Base-by-base conservation (phyloP, 2,329 filamentous ascomycete species). In the Trichoderma sp. region DNA sequence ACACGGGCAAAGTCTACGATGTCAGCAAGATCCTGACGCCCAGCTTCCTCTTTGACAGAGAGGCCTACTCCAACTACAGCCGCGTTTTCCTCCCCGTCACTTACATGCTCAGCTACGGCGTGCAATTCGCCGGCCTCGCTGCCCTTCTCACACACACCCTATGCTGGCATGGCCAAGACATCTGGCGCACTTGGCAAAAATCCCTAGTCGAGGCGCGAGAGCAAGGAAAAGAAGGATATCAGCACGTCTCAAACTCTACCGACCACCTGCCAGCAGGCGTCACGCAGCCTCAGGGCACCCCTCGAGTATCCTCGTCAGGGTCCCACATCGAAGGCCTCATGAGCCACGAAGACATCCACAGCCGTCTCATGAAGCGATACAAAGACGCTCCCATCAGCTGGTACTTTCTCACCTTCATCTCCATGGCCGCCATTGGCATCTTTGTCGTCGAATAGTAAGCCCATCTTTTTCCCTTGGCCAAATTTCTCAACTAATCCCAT, bases 71-170 rank as follows among this genome's bases (percentile, higher is more conserved):
- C 59, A 86, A 84, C n/a, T 96, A 96, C 79, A 95, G 92, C 73
- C 88, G 91, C 21, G 91, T 96, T 1, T 97, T 94, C 72, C 81
- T 96, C 10, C 92, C 93, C 1, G 93, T 96, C 70, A 96, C 93
- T 0, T 97, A 96, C 76, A 91, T 94, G 24, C 84, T 96, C 51
- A 94, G 92, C 75, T 97, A 96, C 73, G 93, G 90, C 3, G 86
- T 96, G 28, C 93, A 96, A 75, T 96, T 97, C 77, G 93, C 93
- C 14, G 91, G 91, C 1, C 83, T 97, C 24, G 90, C 92, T 28
- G 91, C 92, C 1, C 83, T 96, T 14, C 81, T 97, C 21, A 93
- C 92, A 1, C 93, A 96, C 76, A 96, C 93, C 0, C 83, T 87
- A 26, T 92, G 93, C 75, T 96, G 93, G 92, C 92, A 96, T 74